Conservation (phyloP, 257 asterid species). For the Primulina huaijiensis region DNA sequence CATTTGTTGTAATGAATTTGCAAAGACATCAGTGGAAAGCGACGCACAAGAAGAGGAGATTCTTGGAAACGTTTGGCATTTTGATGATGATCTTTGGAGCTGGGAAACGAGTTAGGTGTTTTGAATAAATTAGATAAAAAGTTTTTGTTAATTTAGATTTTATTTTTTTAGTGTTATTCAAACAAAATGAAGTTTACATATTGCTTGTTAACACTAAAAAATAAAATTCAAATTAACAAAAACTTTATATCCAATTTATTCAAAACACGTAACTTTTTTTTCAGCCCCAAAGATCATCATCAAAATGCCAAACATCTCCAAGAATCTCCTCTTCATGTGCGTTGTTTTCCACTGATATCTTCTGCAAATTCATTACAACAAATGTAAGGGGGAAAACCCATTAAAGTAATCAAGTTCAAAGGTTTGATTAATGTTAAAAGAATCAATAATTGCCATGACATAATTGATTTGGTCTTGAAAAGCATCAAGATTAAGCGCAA, state of each 20-base stretch:
- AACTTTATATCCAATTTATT: too few relatives aligned
- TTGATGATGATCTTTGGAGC: neutral
- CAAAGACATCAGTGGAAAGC: neutral
- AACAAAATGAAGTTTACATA: too few relatives aligned
- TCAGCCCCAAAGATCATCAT: neutral
- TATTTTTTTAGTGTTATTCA: too few relatives aligned
- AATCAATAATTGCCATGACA: neutral
- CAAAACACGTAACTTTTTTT: neutral
- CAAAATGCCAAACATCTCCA: neutral
- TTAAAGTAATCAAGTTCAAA: too few relatives aligned
- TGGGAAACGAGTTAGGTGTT: neutral
- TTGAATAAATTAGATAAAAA: too few relatives aligned
- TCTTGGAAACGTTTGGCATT: neutral
- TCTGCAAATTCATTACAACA: neutral
- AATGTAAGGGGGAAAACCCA: neutral
- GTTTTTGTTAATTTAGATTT: too few relatives aligned
- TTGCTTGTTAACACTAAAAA: too few relatives aligned
- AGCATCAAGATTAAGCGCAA: neutral
- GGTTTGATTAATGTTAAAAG: too few relatives aligned
- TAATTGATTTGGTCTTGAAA: neutral
- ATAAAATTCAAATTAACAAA: neutral
- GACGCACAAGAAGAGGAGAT: neutral
- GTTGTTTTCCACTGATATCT: neutral
- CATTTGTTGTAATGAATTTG: neutral
- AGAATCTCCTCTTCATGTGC: neutral